Base-by-base conservation (phyloP, 2,329 filamentous ascomycete species). In the Fusarium sp. region DNA sequence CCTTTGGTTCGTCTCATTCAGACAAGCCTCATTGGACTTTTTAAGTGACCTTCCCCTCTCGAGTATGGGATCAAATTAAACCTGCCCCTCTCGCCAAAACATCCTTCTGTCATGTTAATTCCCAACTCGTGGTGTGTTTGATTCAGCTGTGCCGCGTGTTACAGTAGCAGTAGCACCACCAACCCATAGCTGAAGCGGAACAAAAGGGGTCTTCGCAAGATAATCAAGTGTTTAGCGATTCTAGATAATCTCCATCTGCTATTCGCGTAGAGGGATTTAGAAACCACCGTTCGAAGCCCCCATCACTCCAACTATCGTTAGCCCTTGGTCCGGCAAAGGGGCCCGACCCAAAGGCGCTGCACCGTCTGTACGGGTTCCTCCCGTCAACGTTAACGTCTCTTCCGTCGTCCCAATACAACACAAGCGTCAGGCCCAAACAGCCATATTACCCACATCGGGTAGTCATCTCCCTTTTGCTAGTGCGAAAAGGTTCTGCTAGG, bases 391-490 rank as follows among this genome's bases (percentile, higher is more conserved):
- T 67, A 54, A 67, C 51, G 57, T 51, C 39, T 36, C 49, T 24
- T 59, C 54, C n/a, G 7, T 51, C 62, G 26, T 46, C 58, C 64
- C 19, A 51, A 67, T 64, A 42, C 46, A 56, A 36, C 32, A 54
- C 49, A 67, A 56, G 59, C 54, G 64, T 47, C 49, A 24, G 45
- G 65, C 60, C 55, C 47, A 55, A 68, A 40, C 50, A 46, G 32
- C 24, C 24, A 15, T 32, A 42, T 54, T 68, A 47, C 48, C 61
- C 65, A 66, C 65, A 57, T 68, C 30, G 61, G 65, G 65, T 53
- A 68, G 44, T 66, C 51, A 62, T 68, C 60, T 68, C 65, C 65
- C 60, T 24, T 68, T 61, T 66, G 49, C 53, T 67, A 68, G 59
- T 52, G 51, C n/a, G 11, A 4, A 50, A 62, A 50, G 49, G 38